phyloP scores from a whole-genome alignment of 208 protist species.

The Crithidia thermophila region DNA sequence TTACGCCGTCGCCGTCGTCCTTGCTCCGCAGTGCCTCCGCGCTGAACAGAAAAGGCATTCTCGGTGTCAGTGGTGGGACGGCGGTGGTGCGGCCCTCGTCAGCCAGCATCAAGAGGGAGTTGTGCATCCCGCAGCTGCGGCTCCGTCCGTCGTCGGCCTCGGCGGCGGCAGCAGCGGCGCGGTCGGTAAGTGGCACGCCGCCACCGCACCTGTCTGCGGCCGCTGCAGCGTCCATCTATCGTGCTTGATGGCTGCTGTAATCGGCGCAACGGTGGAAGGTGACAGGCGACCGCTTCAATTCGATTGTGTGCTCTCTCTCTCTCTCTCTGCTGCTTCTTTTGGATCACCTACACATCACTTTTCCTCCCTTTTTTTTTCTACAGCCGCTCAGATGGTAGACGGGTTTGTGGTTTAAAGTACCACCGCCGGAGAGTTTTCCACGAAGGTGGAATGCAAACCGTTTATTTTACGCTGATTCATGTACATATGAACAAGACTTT shows the following conservation, averaged over 20 bases:
- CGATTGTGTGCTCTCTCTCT: not conserved
- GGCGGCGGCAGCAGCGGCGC: not conserved
- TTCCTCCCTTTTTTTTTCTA: not conserved
- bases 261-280: no score
- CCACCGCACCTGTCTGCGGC: not conserved
- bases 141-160: not conserved
- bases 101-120: not conserved
- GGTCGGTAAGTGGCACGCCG: not conserved
- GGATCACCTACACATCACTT: not conserved
- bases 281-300: no score
- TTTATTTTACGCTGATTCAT: not conserved
- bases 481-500: not conserved
- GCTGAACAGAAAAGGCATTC: no score
- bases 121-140: conserved; percentile 9
- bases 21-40: no score
- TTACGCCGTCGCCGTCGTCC: no score
- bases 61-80: no score
- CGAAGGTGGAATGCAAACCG: not conserved
- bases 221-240: conserved; percentile 5
- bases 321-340: not conserved
- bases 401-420: not conserved
- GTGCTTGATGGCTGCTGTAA: no score
- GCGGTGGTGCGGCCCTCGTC: not conserved
- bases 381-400: not conserved
- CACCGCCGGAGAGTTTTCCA: no score